Evolutionary conservation across 148 eudicot species (phyloP).

Genomic region (Persicaria maculosa): DNA sequence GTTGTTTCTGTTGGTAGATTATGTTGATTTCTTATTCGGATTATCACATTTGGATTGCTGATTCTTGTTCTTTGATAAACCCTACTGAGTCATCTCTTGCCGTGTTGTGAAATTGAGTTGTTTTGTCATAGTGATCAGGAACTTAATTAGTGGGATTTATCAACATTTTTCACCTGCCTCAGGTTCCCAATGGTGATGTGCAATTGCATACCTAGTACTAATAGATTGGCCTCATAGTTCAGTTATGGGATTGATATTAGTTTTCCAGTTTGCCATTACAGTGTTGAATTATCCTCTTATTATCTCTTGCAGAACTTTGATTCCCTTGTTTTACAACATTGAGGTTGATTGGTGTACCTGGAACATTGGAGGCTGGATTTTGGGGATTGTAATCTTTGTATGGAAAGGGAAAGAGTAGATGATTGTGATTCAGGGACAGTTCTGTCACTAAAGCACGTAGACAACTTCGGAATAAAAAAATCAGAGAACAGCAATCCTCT

Average conservation of each 20-base stretch:
- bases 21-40: neutral
- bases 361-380: neutral
- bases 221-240: neutral
- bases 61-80: neutral
- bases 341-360: neutral
- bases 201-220: neutral
- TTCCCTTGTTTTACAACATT: neutral
- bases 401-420: constrained; percentile 64
- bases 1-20: neutral
- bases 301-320: constrained; percentile 1
- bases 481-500: constrained; percentile 46
- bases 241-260: neutral
- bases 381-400: constrained; percentile 17
- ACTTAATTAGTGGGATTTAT: too few relatives aligned
- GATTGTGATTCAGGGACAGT: constrained; percentile 45
- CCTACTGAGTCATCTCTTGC: constrained; percentile 1
- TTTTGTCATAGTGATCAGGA: neutral
- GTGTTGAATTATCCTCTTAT: neutral
- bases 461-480: constrained; percentile 82
- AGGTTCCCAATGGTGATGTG: neutral
- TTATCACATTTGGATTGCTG: neutral
- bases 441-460: constrained; percentile 45
- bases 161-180: neutral
- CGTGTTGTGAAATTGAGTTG: neutral
- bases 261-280: neutral